A percentile compares a stretch with the other conserved stretches of the same genome.
Conservation (phyloP, 1,284 basidiomycete genomes). For the Tylopilus sp. region DNA sequence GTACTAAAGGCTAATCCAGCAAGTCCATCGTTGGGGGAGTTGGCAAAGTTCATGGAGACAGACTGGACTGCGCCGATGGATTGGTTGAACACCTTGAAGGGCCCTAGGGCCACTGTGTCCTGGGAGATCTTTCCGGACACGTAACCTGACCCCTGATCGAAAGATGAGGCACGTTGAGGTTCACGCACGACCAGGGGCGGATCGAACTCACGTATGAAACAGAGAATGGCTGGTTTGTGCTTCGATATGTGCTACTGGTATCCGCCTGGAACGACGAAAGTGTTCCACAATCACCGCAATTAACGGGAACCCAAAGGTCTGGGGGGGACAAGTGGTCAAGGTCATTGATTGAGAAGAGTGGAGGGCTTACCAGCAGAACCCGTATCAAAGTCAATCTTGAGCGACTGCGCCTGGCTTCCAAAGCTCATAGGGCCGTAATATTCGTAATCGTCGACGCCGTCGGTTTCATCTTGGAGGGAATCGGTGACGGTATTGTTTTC, state of each 20-base stretch:
- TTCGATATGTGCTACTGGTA: constrained; percentile 41
- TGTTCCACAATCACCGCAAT: constrained; percentile 39
- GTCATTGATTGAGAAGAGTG: neutral
- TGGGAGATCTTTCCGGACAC: constrained; percentile 43
- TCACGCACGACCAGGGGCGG: constrained; percentile 14
- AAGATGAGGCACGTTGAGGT: constrained; percentile 11
- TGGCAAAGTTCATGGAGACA: constrained; percentile 43
- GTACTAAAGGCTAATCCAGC: constrained; percentile 56
- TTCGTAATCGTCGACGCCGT: constrained; percentile 38
- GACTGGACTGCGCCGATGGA: constrained; percentile 44
- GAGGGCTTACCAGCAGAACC: constrained; percentile 42
- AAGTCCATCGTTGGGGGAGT: constrained; percentile 48
- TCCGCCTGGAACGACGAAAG: constrained; percentile 35
- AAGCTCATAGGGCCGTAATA: constrained; percentile 49
- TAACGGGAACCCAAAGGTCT: constrained; percentile 50
- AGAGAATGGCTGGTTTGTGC: constrained; percentile 37
- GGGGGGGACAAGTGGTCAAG: neutral
- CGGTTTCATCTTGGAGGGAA: constrained; percentile 24
- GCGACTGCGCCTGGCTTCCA: constrained; percentile 44
- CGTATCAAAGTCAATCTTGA: constrained; percentile 54
- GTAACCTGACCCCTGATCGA: constrained; percentile 44
- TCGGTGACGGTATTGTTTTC: neutral
- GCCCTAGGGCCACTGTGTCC: constrained; percentile 48
- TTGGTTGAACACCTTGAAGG: constrained; percentile 43
- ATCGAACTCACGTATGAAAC: constrained; percentile 51